Percentiles rank a stretch among this genome's conserved stretches.
These are phyloP conservation scores for Dactylellina drechsleri DNA, from an alignment of 2,329 filamentous ascomycete species.

Conservation along the genomic window DNA sequence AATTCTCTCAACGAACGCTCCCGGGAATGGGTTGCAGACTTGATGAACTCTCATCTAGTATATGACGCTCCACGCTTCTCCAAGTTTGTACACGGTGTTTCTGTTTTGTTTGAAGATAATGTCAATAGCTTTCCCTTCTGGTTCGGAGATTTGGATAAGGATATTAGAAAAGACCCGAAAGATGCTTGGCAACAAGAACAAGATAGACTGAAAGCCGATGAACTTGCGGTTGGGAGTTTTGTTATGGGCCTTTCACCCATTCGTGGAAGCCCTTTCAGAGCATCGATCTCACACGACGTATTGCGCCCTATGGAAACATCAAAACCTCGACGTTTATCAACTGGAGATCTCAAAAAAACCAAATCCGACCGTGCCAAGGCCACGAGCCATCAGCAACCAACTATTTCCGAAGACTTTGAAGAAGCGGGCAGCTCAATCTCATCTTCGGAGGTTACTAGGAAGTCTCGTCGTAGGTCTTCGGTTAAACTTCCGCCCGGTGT, in stretches of 20 bases:
- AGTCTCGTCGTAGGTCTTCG: slow-evolving; percentile 58
- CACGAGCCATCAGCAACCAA: slow-evolving; percentile 12
- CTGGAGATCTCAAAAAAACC: slow-evolving; percentile 57
- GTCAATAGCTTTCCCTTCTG: slow-evolving; percentile 97
- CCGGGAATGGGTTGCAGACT: slow-evolving; percentile 86
- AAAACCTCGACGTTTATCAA: slow-evolving; percentile 68
- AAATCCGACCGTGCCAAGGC: slow-evolving; percentile 30
- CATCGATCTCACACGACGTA: slow-evolving; percentile 26
- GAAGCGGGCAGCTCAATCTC: slow-evolving; percentile 59
- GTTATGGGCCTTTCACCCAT: slow-evolving; percentile 67
- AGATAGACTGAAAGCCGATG: slow-evolving; percentile 82
- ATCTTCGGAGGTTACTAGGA: slow-evolving; percentile 71
- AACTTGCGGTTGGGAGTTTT: slow-evolving; percentile 87
- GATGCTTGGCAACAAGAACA: slow-evolving; percentile 91
- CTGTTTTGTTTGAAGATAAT: slow-evolving; percentile 90
- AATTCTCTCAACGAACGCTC: slow-evolving; percentile 70
- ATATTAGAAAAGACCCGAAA: slow-evolving; percentile 93
- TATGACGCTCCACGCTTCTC: slow-evolving; percentile 90
- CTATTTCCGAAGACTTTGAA: slow-evolving; percentile 61
- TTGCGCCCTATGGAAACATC: slow-evolving; percentile 72
- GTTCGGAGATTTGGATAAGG: slow-evolving; percentile 88
- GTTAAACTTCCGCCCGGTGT: slow-evolving; percentile 80
- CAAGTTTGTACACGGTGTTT: slow-evolving; percentile 95
- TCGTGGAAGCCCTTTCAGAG: slow-evolving; percentile 55
- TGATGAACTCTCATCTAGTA: slow-evolving; percentile 92